Percentiles rank a stretch among this genome's conserved stretches.
phyloP scores from a whole-genome alignment of 1,139 yeast species.

The Zygosaccharomyces pseudobailii region DNA sequence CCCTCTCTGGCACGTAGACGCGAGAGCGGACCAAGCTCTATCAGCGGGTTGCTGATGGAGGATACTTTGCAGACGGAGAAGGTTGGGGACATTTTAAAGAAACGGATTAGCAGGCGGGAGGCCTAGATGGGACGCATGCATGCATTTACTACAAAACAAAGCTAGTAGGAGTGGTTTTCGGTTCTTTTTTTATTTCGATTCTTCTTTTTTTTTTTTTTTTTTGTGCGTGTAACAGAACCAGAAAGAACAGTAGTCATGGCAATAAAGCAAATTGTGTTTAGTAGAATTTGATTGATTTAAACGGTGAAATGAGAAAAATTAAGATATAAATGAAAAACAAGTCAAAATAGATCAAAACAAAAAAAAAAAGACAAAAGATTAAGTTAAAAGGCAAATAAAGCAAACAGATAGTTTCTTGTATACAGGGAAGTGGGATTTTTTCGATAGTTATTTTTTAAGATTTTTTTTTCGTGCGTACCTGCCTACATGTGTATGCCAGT shows the following conservation, averaged over 20 bases:
- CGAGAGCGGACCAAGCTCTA: slow-evolving; percentile 11
- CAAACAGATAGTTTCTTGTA: not conserved
- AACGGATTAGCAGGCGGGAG: slow-evolving; percentile 15
- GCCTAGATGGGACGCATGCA: not conserved
- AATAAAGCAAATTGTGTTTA: not conserved
- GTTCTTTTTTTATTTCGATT: not conserved
- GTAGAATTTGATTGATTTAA: not conserved
- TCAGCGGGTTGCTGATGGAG: slow-evolving; percentile 18
- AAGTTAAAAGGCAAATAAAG: not conserved
- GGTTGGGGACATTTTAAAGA: slow-evolving; percentile 25
- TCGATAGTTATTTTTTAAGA: not conserved
- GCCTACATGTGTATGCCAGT: not conserved
- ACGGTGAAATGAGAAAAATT: not conserved
- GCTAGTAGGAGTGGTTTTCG: not conserved
- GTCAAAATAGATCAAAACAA: not conserved
- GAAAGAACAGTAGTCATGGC: not conserved
- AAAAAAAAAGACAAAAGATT: not conserved
- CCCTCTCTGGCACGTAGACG: slow-evolving; percentile 11
- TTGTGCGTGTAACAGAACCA: not conserved
- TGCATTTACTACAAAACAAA: not conserved
- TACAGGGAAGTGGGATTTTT: not conserved
- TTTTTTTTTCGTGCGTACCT: not conserved
- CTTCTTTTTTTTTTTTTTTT: no score
- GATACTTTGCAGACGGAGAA: slow-evolving; percentile 22
- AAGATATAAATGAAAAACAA: not conserved